Evolutionary conservation across 331 rosid species (phyloP), one percentile per base, ranked within the genome.

Genomic region (Rhamnella rubrinervis): DNA sequence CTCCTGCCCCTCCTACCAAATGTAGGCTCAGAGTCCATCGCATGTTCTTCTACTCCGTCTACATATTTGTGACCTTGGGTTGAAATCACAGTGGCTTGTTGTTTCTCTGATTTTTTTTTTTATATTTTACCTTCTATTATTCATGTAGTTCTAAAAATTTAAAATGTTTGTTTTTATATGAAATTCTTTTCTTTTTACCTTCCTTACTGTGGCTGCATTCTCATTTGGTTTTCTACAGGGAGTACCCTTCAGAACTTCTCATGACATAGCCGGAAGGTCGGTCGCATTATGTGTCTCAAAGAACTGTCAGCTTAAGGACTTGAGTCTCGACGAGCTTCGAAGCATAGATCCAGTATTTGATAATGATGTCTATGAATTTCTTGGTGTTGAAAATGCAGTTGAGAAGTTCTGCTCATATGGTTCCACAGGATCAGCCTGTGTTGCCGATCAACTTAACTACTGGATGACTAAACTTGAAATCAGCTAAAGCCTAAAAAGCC

Each of bases 221-320:
- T 20, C 9, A 25, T 18, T 35, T 50, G 23, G 16, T 67, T 72
- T 37, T 82, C 23, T 78, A 64, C 86, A 95, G 98, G 97, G 86
- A 63, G 78, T 95, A 41, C 97, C 98, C 40, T 93, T 93, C 73
- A 84, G 98, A 70, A 95, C 98, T 7, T 89, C 97, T 73, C 98
- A 95, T 75, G 98, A 91, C 77, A 84, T 89, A 20, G 95, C 86
- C 11, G 98, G 98, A 74, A 89, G 84, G 71, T 78, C 85, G 0
- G 98, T 95, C 35, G 98, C 97, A 23, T 38, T 87, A 7, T 91
- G 98, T 3, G 85, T 91, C 63, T 76, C 65, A 8, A 89, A 79
- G 81, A 79, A 71, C 38, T 89, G 95, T 80, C 87, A 85, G 69
- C 97, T 91, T 68, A 82, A 49, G 74, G 91, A 86, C 66, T 78